Percentiles rank a stretch among this genome's conserved stretches.
These are phyloP conservation scores for Mariannaea elegans DNA, from an alignment of 2,329 filamentous ascomycete species.

Conservation along the genomic window DNA sequence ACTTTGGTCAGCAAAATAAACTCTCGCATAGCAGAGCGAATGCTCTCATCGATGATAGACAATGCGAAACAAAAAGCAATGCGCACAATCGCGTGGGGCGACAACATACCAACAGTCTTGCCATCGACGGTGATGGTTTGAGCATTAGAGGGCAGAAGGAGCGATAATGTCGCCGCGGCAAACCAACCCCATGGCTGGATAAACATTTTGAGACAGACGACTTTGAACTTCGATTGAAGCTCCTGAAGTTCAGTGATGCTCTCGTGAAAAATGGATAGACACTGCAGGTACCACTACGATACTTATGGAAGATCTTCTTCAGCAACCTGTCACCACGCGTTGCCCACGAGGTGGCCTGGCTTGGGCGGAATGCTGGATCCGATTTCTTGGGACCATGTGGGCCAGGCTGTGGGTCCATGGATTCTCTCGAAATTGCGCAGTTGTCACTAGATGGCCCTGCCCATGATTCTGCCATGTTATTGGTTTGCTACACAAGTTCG, in stretches of 20 bases:
- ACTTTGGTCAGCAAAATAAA: slow-evolving; percentile 1
- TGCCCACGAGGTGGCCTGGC: neutral
- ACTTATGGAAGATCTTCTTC: neutral
- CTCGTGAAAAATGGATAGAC: neutral
- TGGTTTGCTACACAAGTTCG: too few species aligned
- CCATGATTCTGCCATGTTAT: neutral
- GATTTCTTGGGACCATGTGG: slow-evolving; percentile 3
- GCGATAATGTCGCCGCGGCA: slow-evolving; percentile 7
- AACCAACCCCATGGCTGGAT: slow-evolving; percentile 12
- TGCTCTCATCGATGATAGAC: neutral
- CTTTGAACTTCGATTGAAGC: neutral
- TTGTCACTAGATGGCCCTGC: neutral
- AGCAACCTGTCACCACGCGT: neutral
- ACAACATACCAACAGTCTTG: slow-evolving; percentile 29
- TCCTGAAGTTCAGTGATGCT: slow-evolving; percentile 5
- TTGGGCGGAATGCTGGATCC: neutral
- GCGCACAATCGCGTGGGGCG: neutral
- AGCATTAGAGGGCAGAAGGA: slow-evolving; percentile 22
- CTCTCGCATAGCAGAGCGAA: neutral
- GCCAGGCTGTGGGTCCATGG: neutral
- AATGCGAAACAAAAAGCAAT: neutral
- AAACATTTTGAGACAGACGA: slow-evolving; percentile 13
- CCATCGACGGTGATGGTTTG: slow-evolving; percentile 35
- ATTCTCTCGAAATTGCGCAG: neutral
- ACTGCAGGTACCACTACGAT: neutral